Percentiles rank a stretch among this genome's conserved stretches.
phyloP scores from a whole-genome alignment of 164 flowering plant species.

The Stephania japonica region DNA sequence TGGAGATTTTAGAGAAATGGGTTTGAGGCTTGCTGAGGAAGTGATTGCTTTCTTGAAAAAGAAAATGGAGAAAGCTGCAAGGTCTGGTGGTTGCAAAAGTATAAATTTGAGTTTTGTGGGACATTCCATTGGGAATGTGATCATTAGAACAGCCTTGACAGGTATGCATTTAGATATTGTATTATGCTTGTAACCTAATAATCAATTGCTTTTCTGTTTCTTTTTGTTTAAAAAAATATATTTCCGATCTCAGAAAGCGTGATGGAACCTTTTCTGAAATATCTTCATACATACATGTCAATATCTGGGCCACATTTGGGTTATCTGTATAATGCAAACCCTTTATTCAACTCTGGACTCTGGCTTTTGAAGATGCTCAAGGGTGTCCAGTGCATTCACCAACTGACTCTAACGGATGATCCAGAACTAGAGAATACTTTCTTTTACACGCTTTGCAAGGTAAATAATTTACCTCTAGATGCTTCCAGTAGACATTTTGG shows the following conservation, averaged over 20 bases:
- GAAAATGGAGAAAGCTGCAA: slow-evolving; percentile 80
- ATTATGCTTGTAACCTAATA: neutral
- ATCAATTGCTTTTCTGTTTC: neutral
- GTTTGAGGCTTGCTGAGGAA: slow-evolving; percentile 81
- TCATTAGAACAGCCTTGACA: slow-evolving; percentile 77
- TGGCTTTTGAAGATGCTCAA: slow-evolving; percentile 96
- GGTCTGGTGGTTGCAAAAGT: slow-evolving; percentile 52
- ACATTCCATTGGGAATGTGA: slow-evolving; percentile 95
- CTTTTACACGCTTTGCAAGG: slow-evolving; percentile 90
- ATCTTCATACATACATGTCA: slow-evolving; percentile 78
- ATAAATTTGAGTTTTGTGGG: slow-evolving; percentile 96
- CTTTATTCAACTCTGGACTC: slow-evolving; percentile 90
- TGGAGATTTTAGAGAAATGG: slow-evolving; percentile 94
- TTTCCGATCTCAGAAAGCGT: slow-evolving; percentile 51
- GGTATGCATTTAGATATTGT: slow-evolving; percentile 35
- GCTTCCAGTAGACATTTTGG: neutral
- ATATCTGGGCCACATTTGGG: slow-evolving; percentile 98
- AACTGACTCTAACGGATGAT: slow-evolving; percentile 90
- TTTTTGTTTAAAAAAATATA: neutral
- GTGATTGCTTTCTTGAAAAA: slow-evolving; percentile 70
- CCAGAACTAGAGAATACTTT: slow-evolving; percentile 85
- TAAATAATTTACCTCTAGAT: slow-evolving; percentile 18
- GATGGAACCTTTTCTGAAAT: slow-evolving; percentile 80
- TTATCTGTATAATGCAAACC: slow-evolving; percentile 89
- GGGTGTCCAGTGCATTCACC: slow-evolving; percentile 83